phyloP scores from a whole-genome alignment of 805 yeast genomes.

The Candida silvatica region DNA sequence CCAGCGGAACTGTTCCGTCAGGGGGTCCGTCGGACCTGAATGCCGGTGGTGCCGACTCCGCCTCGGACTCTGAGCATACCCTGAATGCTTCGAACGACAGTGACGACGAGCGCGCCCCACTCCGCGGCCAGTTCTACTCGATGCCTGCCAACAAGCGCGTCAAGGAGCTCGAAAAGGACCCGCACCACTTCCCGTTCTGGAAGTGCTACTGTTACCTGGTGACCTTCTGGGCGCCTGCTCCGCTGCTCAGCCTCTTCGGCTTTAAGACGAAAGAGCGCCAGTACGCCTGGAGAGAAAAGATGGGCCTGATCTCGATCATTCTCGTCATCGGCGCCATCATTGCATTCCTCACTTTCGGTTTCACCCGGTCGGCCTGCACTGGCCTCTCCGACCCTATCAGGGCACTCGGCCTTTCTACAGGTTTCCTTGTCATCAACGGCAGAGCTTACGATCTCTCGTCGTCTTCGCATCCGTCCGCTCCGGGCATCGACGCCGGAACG shows the following conservation, averaged over 20 bases:
- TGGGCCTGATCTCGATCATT: slow-evolving; percentile 74
- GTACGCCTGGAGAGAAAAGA: slow-evolving; percentile 95
- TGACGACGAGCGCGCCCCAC: slow-evolving; percentile 22
- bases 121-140: slow-evolving; percentile 10
- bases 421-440: slow-evolving; percentile 73
- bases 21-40: neutral
- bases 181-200: slow-evolving; percentile 46
- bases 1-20: too few species aligned
- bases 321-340: slow-evolving; percentile 65
- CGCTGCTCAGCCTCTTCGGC: slow-evolving; percentile 63
- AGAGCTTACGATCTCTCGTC: slow-evolving; percentile 62
- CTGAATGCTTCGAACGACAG: slow-evolving; percentile 1
- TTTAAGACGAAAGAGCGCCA: slow-evolving; percentile 74
- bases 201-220: slow-evolving; percentile 66
- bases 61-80: too few species aligned
- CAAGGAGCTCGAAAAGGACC: slow-evolving; percentile 13
- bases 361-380: slow-evolving; percentile 75
- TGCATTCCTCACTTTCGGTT: slow-evolving; percentile 85
- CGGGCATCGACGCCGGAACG: slow-evolving; percentile 63
- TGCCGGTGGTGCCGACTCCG: neutral
- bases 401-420: slow-evolving; percentile 48
- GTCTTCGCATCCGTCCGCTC: slow-evolving; percentile 73
- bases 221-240: slow-evolving; percentile 91
- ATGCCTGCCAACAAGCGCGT: slow-evolving; percentile 15
- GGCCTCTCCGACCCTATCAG: slow-evolving; percentile 39